Conservation (phyloP, 352 stramenopile species). For the Globisporangium paroecandrum region DNA sequence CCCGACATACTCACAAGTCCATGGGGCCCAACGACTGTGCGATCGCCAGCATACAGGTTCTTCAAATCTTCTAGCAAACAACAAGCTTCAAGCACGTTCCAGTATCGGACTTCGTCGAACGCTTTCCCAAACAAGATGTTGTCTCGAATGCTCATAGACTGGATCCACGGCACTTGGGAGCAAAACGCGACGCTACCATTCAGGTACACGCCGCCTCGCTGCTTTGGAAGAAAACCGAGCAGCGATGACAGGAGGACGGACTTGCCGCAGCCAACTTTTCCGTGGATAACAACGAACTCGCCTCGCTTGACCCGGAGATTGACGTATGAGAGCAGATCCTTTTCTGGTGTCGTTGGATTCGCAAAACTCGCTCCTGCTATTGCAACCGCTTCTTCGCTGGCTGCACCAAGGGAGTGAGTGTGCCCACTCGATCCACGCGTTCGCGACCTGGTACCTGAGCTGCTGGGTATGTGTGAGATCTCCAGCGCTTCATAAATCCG, state of each 20-base stretch:
- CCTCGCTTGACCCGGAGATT: constrained; percentile 41
- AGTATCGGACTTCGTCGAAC: constrained; percentile 64
- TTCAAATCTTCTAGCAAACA: constrained; percentile 41
- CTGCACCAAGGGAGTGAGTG: constrained; percentile 4
- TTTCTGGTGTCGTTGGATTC: constrained; percentile 23
- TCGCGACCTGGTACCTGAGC: neutral
- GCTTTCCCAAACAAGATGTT: constrained; percentile 96
- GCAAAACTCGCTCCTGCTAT: constrained; percentile 44
- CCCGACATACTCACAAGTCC: constrained; percentile 50
- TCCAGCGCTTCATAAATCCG: constrained; percentile 27
- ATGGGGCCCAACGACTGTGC: constrained; percentile 42
- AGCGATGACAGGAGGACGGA: constrained; percentile 53
- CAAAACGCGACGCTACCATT: constrained; percentile 68
- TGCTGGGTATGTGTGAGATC: constrained; percentile 8
- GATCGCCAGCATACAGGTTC: constrained; percentile 53
- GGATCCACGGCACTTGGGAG: constrained; percentile 93
- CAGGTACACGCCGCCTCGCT: constrained; percentile 36
- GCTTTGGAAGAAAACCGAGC: constrained; percentile 41
- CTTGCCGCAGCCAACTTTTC: constrained; percentile 63
- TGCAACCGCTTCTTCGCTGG: constrained; percentile 25
- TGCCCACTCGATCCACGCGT: neutral
- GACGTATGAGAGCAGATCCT: constrained; percentile 41
- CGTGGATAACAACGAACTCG: constrained; percentile 54
- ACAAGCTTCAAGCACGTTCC: constrained; percentile 60
- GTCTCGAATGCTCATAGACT: constrained; percentile 94